phyloP scores from a whole-genome alignment of 805 yeast genomes.

The Metschnikowia chrysomelidarum region DNA sequence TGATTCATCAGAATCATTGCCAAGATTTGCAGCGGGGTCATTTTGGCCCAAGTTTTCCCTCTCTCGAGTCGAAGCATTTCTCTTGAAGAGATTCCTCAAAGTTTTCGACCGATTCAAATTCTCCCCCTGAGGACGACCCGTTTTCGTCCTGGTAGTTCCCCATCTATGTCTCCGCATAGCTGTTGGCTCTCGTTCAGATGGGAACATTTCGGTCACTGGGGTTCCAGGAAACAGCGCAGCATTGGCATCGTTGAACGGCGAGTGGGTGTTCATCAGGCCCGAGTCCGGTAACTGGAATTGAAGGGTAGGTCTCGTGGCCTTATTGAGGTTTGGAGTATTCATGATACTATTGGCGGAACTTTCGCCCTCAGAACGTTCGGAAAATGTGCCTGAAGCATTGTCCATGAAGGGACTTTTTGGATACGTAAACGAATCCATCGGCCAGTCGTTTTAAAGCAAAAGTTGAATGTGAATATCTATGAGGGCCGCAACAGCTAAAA shows the following conservation, averaged over 20 bases:
- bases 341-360: conserved; percentile 9
- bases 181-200: conserved; percentile 26
- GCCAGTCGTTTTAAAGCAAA: too few species aligned
- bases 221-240: conserved; percentile 11
- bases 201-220: conserved; percentile 14
- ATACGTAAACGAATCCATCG: conserved; percentile 18
- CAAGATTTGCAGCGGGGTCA: conserved; percentile 15
- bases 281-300: conserved; percentile 31
- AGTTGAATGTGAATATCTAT: too few species aligned
- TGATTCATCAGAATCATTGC: conserved; percentile 4
- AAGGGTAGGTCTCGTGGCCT: conserved; percentile 24
- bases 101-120: conserved; percentile 58
- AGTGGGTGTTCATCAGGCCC: conserved; percentile 11
- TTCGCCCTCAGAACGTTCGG: conserved; percentile 6
- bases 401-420: conserved; percentile 20
- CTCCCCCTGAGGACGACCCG: conserved; percentile 58
- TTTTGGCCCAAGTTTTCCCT: not conserved
- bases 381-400: conserved; percentile 10
- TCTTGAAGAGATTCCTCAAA: conserved; percentile 40
- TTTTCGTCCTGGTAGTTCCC: conserved; percentile 83
- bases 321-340: conserved; percentile 21
- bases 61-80: conserved; percentile 17
- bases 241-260: conserved; percentile 26
- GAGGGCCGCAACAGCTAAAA: too few species aligned
- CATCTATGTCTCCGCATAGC: conserved; percentile 79